Conservation (phyloP, 345 rosid genomes). For the Euphorbia pulcherrima region DNA sequence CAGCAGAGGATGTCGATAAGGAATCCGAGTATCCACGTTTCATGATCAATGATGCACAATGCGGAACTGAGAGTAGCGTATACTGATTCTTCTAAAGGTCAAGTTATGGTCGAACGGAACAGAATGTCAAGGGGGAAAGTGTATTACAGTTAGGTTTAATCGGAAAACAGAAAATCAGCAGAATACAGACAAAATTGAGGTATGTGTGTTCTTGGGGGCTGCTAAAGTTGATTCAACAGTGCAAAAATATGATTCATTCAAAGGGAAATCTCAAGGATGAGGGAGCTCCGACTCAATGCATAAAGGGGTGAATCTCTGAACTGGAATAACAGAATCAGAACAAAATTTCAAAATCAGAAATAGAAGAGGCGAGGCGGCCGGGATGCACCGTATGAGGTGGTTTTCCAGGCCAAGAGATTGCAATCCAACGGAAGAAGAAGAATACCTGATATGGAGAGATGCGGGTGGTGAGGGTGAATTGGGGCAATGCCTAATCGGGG, state of each 20-base stretch:
- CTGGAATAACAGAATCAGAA: no score
- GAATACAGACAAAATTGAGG: background rate
- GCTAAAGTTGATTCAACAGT: background rate
- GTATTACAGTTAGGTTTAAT: background rate
- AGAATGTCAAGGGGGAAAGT: background rate
- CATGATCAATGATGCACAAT: conserved; percentile 32
- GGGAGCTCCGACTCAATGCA: no score
- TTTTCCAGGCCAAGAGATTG: no score
- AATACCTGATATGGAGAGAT: no score
- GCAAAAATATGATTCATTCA: background rate
- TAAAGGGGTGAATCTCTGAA: no score
- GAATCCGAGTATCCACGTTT: conserved; percentile 72
- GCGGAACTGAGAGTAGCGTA: background rate
- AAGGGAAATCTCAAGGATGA: no score
- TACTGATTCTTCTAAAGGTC: background rate
- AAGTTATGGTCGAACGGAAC: background rate
- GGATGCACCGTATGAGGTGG: no score
- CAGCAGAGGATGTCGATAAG: conserved; percentile 46
- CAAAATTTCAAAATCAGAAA: no score
- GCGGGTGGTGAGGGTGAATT: no score
- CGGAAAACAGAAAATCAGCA: background rate
- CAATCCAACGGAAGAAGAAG: no score
- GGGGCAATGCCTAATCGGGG: no score
- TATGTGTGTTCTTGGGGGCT: background rate
- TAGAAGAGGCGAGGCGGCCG: no score